These are phyloP conservation scores for Mrakia frigida DNA, from an alignment of 768 basidiomycete genomes.

Conservation along the genomic window DNA sequence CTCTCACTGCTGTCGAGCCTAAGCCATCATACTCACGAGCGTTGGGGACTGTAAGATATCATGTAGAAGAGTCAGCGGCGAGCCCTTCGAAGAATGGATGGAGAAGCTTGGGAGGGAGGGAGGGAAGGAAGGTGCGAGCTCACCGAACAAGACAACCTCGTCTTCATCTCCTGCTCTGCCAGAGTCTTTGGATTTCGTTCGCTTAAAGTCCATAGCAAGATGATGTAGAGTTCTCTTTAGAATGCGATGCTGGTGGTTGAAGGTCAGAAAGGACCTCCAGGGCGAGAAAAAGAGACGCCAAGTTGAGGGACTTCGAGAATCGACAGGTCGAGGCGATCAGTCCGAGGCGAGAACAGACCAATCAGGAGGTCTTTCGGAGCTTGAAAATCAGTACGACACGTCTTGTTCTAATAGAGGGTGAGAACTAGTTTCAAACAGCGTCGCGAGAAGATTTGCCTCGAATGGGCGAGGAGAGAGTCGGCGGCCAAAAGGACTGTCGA, in stretches of 20 bases:
- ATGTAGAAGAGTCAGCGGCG: background rate
- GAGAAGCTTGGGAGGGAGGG: too few relatives aligned
- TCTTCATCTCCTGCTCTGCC: background rate
- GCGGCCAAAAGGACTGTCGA: too few relatives aligned
- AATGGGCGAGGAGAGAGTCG: too few relatives aligned
- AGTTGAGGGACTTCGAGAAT: constrained; percentile 7
- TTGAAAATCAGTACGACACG: too few relatives aligned
- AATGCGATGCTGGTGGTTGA: background rate
- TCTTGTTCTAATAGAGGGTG: too few relatives aligned
- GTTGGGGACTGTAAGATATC: constrained; percentile 20
- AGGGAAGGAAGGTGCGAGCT: background rate
- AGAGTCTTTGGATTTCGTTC: background rate
- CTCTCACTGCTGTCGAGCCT: too few relatives aligned
- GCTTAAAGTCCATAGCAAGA: background rate
- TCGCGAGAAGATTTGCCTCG: too few relatives aligned
- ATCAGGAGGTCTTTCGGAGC: background rate
- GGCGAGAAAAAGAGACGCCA: background rate
- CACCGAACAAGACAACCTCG: constrained; percentile 4
- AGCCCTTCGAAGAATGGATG: background rate
- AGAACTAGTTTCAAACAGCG: too few relatives aligned
- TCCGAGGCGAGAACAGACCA: background rate
- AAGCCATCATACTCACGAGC: background rate
- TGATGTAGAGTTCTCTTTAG: background rate
- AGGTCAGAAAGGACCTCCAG: background rate
- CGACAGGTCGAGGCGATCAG: background rate